These are phyloP conservation scores for Panicum miliaceum DNA, from an alignment of 176 grass and related monocot genomes.

Conservation along the genomic window DNA sequence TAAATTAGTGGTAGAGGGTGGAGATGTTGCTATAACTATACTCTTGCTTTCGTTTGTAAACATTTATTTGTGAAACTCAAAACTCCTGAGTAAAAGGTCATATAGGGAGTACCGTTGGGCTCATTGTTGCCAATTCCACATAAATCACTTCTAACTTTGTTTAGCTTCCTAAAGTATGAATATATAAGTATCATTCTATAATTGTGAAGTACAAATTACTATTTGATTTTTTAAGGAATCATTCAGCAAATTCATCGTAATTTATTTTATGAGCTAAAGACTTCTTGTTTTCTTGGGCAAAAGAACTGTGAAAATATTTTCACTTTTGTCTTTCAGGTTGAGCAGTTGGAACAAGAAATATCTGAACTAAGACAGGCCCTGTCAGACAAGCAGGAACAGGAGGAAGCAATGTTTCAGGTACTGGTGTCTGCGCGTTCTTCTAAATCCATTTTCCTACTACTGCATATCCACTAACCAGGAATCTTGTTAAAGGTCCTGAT, in stretches of 20 bases:
- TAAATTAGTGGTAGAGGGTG: not conserved
- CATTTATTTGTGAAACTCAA: not conserved
- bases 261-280: not conserved
- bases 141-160: slow-evolving; percentile 7
- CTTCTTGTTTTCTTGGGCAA: slow-evolving; percentile 20
- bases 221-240: not conserved
- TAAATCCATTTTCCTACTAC: slow-evolving; percentile 31
- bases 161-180: slow-evolving; percentile 16
- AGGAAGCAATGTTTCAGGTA: slow-evolving; percentile 96
- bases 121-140: not conserved
- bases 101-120: not conserved
- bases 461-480: slow-evolving; percentile 36
- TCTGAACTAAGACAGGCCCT: slow-evolving; percentile 74
- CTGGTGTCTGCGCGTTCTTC: not conserved
- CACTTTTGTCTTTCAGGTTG: slow-evolving; percentile 64
- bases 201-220: slow-evolving; percentile 15
- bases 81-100: not conserved
- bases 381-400: slow-evolving; percentile 94
- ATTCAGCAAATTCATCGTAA: slow-evolving; percentile 24
- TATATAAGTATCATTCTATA: slow-evolving; percentile 8
- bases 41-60: not conserved
- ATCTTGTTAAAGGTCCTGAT: slow-evolving; percentile 72
- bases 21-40: not conserved
- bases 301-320: slow-evolving; percentile 15
- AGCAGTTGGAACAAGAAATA: slow-evolving; percentile 89